Conservation (phyloP, 495 filamentous ascomycete genomes). For the Podospora tetraspora region DNA sequence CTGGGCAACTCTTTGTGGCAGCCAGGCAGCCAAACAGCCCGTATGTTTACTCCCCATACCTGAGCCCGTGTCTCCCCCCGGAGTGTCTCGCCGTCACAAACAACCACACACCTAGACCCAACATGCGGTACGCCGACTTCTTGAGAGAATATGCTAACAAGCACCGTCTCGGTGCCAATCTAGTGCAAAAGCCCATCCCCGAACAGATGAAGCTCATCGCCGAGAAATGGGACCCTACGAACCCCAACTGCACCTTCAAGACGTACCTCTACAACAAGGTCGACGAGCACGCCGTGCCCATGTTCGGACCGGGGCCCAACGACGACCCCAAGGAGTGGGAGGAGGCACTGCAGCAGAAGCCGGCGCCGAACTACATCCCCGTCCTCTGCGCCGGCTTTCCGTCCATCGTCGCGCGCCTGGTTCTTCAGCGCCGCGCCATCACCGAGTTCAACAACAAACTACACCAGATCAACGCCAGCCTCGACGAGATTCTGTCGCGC, state of each 20-base stretch:
- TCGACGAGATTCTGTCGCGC: constrained; percentile 70
- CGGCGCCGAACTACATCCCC: constrained; percentile 69
- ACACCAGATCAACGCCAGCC: constrained; percentile 81
- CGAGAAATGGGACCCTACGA: constrained; percentile 76
- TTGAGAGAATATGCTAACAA: constrained; percentile 17
- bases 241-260: constrained; percentile 71
- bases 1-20: constrained; percentile 45
- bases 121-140: not conserved
- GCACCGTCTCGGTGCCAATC: not conserved
- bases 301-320: constrained; percentile 67
- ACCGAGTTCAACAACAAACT: constrained; percentile 69
- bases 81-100: not conserved
- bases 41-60: constrained; percentile 26
- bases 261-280: constrained; percentile 94
- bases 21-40: constrained; percentile 38
- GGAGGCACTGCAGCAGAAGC: constrained; percentile 79
- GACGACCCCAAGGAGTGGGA: constrained; percentile 90
- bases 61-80: not conserved
- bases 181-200: constrained; percentile 72
- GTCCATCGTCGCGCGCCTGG: constrained; percentile 67
- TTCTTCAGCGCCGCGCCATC: constrained; percentile 68
- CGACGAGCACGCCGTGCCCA: constrained; percentile 68
- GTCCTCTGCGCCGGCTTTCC: constrained; percentile 54
- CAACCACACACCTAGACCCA: not conserved
- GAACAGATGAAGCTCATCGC: constrained; percentile 76